Evolutionary conservation across 1,284 basidiomycete species (phyloP).

Genomic region (Kalmanozyma brasiliensis): DNA sequence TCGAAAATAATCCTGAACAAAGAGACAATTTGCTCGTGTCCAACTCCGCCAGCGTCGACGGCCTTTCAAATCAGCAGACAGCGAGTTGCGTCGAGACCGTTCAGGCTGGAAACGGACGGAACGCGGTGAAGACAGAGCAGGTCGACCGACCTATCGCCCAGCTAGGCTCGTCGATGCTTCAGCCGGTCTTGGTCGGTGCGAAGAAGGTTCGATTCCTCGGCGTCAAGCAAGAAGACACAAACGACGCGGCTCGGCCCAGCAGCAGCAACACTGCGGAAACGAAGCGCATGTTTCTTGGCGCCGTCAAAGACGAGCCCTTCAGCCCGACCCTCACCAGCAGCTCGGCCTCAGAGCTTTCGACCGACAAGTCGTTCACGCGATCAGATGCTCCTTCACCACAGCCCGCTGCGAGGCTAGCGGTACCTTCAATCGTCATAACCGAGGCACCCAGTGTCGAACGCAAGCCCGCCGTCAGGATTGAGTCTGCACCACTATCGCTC

Average conservation of each 20-base stretch:
- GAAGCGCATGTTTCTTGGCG: background rate
- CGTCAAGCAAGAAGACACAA: conserved; percentile 10
- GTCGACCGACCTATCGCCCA: background rate
- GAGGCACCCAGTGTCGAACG: background rate
- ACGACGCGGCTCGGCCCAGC: background rate
- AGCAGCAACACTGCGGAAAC: background rate
- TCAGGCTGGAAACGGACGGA: conserved; percentile 1
- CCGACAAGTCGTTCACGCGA: no score
- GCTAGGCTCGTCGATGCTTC: background rate
- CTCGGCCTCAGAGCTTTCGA: no score
- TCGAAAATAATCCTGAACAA: conserved; percentile 1
- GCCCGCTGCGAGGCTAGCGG: background rate
- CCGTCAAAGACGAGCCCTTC: background rate
- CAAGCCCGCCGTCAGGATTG: background rate
- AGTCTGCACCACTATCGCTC: background rate
- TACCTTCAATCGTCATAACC: conserved; percentile 17
- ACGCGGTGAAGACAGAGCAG: background rate
- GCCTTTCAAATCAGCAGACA: background rate
- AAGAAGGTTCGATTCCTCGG: background rate
- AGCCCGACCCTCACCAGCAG: background rate
- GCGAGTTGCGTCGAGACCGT: background rate
- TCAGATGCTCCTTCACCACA: background rate
- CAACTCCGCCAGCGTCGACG: conserved; percentile 5
- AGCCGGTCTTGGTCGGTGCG: background rate
- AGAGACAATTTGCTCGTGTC: conserved; percentile 13